Percentiles rank a stretch among this genome's conserved stretches.
Evolutionary conservation across 176 grass and related monocot genomes (phyloP).

Genomic region (Oryza glaberrima): DNA sequence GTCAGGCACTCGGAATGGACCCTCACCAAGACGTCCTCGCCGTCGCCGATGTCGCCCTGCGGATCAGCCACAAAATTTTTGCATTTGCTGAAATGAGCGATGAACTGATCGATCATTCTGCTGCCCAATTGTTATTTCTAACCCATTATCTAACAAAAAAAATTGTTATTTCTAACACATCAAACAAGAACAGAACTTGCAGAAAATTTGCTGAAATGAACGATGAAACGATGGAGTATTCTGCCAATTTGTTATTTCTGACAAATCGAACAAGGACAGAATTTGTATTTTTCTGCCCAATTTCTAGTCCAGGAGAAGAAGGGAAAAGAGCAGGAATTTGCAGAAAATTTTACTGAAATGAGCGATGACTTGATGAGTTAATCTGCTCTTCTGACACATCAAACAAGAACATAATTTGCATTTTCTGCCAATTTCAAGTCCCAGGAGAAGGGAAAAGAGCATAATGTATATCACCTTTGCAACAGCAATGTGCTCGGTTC

Average conservation of each 20-base stretch:
- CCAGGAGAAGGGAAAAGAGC: background rate
- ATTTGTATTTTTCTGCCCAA: too few relatives aligned
- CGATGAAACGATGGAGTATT: too few relatives aligned
- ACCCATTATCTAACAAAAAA: background rate
- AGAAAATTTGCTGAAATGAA: too few relatives aligned
- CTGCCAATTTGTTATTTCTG: too few relatives aligned
- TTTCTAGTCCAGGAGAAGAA: too few relatives aligned
- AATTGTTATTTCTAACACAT: too few relatives aligned
- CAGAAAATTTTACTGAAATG: background rate
- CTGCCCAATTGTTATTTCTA: background rate
- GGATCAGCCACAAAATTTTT: background rate
- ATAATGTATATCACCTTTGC: conserved; percentile 55
- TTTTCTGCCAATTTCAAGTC: background rate
- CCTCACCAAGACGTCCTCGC: conserved; percentile 78
- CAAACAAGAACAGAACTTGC: background rate
- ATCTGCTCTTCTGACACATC: background rate
- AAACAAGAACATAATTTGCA: background rate
- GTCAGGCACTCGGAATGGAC: conserved; percentile 96
- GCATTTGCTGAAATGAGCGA: background rate
- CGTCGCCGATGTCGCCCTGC: conserved; percentile 70
- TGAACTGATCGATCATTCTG: background rate
- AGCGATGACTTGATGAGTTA: background rate
- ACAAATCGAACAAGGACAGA: too few relatives aligned
- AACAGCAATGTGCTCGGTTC: conserved; percentile 84
- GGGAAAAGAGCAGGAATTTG: too few relatives aligned